Percentiles rank a stretch among this genome's conserved stretches.
phyloP scores from a whole-genome alignment of 2,329 filamentous ascomycete species.

The Ophiostoma australiae region DNA sequence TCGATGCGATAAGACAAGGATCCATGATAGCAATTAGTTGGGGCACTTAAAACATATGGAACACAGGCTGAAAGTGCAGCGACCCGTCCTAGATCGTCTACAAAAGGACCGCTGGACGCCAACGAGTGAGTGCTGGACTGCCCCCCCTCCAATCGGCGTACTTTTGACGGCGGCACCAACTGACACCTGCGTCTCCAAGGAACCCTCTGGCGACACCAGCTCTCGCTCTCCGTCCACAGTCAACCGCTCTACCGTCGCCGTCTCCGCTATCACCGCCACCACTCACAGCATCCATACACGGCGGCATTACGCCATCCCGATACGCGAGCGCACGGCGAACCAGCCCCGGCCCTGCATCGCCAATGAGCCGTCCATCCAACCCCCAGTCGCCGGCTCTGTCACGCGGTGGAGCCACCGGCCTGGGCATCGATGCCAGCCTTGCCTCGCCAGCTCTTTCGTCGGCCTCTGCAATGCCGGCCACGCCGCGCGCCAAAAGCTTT shows the following conservation, averaged over 20 bases:
- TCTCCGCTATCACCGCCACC: constrained; percentile 20
- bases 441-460: neutral
- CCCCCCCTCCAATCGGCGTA: constrained; percentile 11
- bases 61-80: constrained; percentile 35
- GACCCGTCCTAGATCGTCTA: constrained; percentile 61
- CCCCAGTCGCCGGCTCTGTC: constrained; percentile 7
- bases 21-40: neutral
- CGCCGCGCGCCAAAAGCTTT: constrained; percentile 58
- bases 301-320: constrained; percentile 17
- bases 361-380: constrained; percentile 14
- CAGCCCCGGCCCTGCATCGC: constrained; percentile 18
- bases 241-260: constrained; percentile 28
- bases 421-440: constrained; percentile 14
- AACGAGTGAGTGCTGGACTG: constrained; percentile 57
- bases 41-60: neutral
- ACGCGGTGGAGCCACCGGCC: neutral
- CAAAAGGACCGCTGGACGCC: constrained; percentile 71
- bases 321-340: constrained; percentile 24
- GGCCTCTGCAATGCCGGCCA: neutral
- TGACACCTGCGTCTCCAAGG: constrained; percentile 23
- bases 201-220: constrained; percentile 30
- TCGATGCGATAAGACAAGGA: neutral
- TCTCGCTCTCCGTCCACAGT: constrained; percentile 22
- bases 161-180: constrained; percentile 14
- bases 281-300: constrained; percentile 20